A percentile compares a stretch with the other conserved stretches of the same genome.
Conservation (phyloP, 257 asterid genomes). For the Nicotiana obtusifolia region DNA sequence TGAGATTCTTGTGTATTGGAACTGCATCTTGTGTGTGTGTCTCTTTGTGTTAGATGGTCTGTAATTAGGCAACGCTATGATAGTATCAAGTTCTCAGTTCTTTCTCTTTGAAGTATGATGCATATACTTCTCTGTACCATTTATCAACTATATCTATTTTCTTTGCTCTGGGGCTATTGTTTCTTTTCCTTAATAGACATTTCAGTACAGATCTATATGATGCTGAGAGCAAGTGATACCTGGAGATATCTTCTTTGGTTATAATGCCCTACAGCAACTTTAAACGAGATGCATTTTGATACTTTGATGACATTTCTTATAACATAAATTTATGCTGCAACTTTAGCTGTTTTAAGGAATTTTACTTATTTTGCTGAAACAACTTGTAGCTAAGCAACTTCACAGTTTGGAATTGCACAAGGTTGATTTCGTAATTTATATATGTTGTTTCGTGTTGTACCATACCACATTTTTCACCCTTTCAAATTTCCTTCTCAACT, state of each 20-base stretch:
- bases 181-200: slow-evolving; percentile 22
- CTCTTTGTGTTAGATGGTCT: neutral
- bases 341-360: too few species aligned
- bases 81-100: neutral
- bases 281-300: neutral
- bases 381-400: too few species aligned
- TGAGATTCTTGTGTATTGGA: neutral
- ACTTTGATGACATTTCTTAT: neutral
- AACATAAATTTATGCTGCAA: too few species aligned
- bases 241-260: neutral
- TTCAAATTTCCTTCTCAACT: too few species aligned
- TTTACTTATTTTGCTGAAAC: too few species aligned
- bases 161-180: neutral
- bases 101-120: neutral
- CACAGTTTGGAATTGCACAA: too few species aligned
- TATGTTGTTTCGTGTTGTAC: too few species aligned
- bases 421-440: too few species aligned
- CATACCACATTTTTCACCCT: too few species aligned
- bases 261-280: neutral
- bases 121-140: neutral
- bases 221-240: slow-evolving; percentile 38
- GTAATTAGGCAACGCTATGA: neutral
- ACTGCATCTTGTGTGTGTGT: neutral
- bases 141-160: neutral
- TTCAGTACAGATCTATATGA: slow-evolving; percentile 37